Conservation (phyloP, 2,329 filamentous ascomycete genomes). For the Aureobasidium pullulans region DNA sequence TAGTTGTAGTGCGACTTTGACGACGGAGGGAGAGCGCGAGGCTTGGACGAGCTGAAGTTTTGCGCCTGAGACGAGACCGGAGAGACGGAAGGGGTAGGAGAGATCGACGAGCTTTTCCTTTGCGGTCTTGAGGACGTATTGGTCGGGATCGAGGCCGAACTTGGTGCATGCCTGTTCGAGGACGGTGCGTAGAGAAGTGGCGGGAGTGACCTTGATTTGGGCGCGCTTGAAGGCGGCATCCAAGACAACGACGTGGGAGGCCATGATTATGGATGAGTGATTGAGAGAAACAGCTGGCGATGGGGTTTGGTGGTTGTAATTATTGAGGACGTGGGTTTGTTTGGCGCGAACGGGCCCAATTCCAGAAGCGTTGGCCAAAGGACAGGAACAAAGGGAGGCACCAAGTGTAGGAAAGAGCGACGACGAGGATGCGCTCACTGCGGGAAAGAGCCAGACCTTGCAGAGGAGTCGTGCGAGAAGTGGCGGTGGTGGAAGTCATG, state of each 20-base stretch:
- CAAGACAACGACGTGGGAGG: slow-evolving; percentile 82
- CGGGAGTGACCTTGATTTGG: slow-evolving; percentile 74
- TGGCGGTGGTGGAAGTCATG: not conserved
- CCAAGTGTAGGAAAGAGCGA: slow-evolving; percentile 28
- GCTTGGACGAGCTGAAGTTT: slow-evolving; percentile 87
- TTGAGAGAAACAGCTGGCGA: not conserved
- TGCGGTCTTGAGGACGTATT: slow-evolving; percentile 76
- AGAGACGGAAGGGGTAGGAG: slow-evolving; percentile 73
- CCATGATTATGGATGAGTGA: slow-evolving; percentile 48
- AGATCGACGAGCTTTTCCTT: slow-evolving; percentile 83
- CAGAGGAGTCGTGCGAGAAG: slow-evolving; percentile 16
- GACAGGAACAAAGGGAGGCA: slow-evolving; percentile 24
- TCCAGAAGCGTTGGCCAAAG: slow-evolving; percentile 20
- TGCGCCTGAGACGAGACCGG: slow-evolving; percentile 75
- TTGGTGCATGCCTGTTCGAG: slow-evolving; percentile 82
- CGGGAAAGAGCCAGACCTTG: slow-evolving; percentile 26
- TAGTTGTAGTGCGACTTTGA: slow-evolving; percentile 83
- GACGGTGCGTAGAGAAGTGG: slow-evolving; percentile 75
- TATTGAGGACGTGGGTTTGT: not conserved
- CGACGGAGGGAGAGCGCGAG: slow-evolving; percentile 74
- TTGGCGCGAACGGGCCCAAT: slow-evolving; percentile 18
- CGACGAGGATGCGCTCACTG: slow-evolving; percentile 27
- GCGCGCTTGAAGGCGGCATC: slow-evolving; percentile 70
- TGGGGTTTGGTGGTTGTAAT: not conserved
- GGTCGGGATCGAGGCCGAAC: slow-evolving; percentile 63